Evolutionary conservation across 1,284 basidiomycete genomes (phyloP).

Genomic region (Anthracocystis setariae): DNA sequence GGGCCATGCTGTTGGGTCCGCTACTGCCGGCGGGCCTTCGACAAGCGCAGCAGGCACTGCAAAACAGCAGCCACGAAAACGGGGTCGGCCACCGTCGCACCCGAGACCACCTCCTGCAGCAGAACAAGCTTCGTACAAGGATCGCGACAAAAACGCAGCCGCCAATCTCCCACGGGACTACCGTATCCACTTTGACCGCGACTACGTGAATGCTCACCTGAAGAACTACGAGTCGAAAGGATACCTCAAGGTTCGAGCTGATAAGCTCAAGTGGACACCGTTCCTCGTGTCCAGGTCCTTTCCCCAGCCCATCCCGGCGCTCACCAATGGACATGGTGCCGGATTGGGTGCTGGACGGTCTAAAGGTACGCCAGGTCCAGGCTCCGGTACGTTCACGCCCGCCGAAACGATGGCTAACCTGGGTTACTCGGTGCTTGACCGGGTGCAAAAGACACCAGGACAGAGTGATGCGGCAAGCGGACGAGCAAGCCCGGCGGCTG

Average conservation of each 20-base stretch:
- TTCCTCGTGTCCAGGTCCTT: constrained; percentile 78
- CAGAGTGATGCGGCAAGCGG: constrained; percentile 17
- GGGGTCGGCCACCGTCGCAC: constrained; percentile 34
- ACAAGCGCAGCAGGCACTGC: not conserved
- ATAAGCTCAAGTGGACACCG: constrained; percentile 93
- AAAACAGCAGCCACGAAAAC: constrained; percentile 25
- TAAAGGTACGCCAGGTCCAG: constrained; percentile 30
- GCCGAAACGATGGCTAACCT: constrained; percentile 43
- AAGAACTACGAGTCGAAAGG: constrained; percentile 81
- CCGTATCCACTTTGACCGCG: constrained; percentile 78
- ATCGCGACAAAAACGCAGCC: constrained; percentile 68
- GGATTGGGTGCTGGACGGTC: constrained; percentile 7
- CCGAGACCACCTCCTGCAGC: constrained; percentile 21
- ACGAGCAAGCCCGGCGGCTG: constrained; percentile 23
- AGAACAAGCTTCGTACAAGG: constrained; percentile 36
- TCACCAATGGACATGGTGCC: constrained; percentile 8
- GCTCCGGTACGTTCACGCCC: constrained; percentile 30
- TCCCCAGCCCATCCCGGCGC: constrained; percentile 31
- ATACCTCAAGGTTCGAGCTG: constrained; percentile 81
- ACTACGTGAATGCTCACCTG: constrained; percentile 77
- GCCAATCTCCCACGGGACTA: constrained; percentile 78
- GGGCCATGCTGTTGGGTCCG: constrained; percentile 12
- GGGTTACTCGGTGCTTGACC: constrained; percentile 40
- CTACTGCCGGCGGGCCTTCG: not conserved
- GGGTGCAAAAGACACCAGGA: constrained; percentile 31